Conservation (phyloP, 345 rosid species). For the Nephelium lappaceum region DNA sequence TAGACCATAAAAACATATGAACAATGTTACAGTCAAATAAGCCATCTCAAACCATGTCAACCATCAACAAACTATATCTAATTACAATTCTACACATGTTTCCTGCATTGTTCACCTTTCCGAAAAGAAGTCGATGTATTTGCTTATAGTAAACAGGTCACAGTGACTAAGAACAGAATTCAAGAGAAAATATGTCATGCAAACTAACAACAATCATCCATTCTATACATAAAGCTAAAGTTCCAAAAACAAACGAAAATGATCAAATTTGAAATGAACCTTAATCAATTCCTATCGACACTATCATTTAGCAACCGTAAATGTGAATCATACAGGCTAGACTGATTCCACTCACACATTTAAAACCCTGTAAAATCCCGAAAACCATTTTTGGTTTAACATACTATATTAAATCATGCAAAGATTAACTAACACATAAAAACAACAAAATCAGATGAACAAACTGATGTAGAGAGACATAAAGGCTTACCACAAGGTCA, state of each 20-base stretch:
- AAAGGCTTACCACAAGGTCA: conserved; percentile 63
- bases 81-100: background rate
- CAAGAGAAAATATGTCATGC: background rate
- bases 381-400: no score
- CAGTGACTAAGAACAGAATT: background rate
- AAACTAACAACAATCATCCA: background rate
- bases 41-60: background rate
- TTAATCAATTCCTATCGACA: background rate
- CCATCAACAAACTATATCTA: background rate
- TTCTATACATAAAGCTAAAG: background rate
- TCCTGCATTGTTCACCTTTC: background rate
- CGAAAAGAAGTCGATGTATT: background rate
- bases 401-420: background rate
- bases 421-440: background rate
- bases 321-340: background rate
- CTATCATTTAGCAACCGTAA: background rate
- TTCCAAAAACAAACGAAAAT: background rate
- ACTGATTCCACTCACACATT: background rate
- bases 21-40: background rate
- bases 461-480: background rate
- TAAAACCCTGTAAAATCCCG: background rate
- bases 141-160: background rate
- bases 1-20: background rate
- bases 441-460: background rate
- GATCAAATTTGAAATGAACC: background rate